Percentiles rank a stretch among this genome's conserved stretches.
Evolutionary conservation across 2,329 filamentous ascomycete species (phyloP).

Genomic region (Paramyrothecium sp.): DNA sequence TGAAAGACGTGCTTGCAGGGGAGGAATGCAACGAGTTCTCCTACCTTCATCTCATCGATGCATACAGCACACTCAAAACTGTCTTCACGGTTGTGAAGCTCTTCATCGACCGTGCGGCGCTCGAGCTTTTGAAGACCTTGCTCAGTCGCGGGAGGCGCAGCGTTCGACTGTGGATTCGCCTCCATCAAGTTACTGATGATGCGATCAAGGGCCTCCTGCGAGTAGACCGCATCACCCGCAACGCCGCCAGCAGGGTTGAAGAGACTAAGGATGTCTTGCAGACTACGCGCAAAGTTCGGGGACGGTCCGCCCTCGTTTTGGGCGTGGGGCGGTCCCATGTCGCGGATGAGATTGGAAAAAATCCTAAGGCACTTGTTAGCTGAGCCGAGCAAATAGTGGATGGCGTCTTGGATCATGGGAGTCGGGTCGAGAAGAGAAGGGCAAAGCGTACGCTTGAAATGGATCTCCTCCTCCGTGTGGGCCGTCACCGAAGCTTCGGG

Average conservation of each 20-base stretch:
- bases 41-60: conserved; percentile 77
- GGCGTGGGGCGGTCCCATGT: conserved; percentile 29
- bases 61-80: conserved; percentile 92
- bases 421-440: conserved; percentile 9
- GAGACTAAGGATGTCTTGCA: conserved; percentile 54
- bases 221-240: conserved; percentile 81
- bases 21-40: conserved; percentile 71
- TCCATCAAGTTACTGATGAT: conserved; percentile 90
- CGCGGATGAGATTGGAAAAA: conserved; percentile 44
- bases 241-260: conserved; percentile 51
- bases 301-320: conserved; percentile 18
- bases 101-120: conserved; percentile 65
- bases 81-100: conserved; percentile 64
- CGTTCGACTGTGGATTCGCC: conserved; percentile 71
- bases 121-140: conserved; percentile 72
- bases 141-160: conserved; percentile 76
- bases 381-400: conserved; percentile 13
- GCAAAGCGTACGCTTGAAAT: conserved; percentile 47
- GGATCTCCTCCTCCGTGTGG: conserved; percentile 27
- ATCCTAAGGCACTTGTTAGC: conserved; percentile 40
- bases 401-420: conserved; percentile 14
- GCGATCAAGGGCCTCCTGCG: conserved; percentile 85
- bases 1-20: conserved; percentile 97
- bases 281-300: conserved; percentile 27
- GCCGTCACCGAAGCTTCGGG: conserved; percentile 11